Evolutionary conservation across 106 monocot genomes (phyloP).

Genomic region (Acorus gramineus): DNA sequence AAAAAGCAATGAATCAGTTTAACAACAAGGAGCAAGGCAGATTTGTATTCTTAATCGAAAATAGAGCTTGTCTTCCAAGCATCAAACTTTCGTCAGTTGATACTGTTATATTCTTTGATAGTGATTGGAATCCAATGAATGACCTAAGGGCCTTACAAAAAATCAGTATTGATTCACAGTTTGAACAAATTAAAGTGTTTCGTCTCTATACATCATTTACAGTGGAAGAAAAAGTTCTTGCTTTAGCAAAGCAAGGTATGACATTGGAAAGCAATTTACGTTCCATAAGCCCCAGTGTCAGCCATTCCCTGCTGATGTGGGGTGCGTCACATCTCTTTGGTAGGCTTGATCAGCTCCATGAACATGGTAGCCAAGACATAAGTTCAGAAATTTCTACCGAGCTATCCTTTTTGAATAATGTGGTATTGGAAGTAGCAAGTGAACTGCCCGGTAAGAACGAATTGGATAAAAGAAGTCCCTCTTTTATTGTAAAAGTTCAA

Average conservation of each 20-base stretch:
- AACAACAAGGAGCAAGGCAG: slow-evolving; percentile 67
- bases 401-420: slow-evolving; percentile 35
- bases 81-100: slow-evolving; percentile 80
- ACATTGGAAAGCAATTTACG: slow-evolving; percentile 48
- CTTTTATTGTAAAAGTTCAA: slow-evolving; percentile 35
- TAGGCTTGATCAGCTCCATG: slow-evolving; percentile 61
- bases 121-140: slow-evolving; percentile 92
- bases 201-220: slow-evolving; percentile 73
- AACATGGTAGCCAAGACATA: slow-evolving; percentile 5
- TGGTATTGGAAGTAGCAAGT: slow-evolving; percentile 28
- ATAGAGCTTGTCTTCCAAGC: slow-evolving; percentile 71
- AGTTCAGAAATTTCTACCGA: slow-evolving; percentile 19
- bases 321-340: slow-evolving; percentile 57
- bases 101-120: slow-evolving; percentile 71
- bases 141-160: slow-evolving; percentile 68
- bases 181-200: slow-evolving; percentile 43
- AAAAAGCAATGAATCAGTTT: slow-evolving; percentile 53
- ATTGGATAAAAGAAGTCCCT: slow-evolving; percentile 1
- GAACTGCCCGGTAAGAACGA: slow-evolving; percentile 13
- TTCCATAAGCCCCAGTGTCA: slow-evolving; percentile 32
- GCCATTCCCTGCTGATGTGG: slow-evolving; percentile 76
- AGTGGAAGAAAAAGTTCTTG: slow-evolving; percentile 76
- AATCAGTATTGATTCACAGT: slow-evolving; percentile 56
- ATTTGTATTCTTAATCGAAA: slow-evolving; percentile 88
- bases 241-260: slow-evolving; percentile 53